Conservation (phyloP, 345 rosid genomes). For the Erucastrum elatum region DNA sequence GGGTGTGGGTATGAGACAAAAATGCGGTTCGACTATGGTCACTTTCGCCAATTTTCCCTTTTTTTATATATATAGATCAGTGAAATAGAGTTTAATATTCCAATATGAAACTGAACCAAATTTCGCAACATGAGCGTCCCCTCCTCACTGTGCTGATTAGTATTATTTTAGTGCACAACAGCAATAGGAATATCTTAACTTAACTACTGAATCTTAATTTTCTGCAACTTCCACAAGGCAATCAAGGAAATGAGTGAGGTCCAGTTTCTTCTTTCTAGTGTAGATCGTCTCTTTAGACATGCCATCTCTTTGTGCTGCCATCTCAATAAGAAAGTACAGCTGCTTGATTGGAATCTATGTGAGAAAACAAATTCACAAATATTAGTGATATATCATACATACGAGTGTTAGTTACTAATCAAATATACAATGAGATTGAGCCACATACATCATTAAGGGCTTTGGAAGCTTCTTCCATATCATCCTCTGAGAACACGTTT, state of each 20-base stretch:
- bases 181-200: background rate
- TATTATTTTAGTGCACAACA: background rate
- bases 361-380: background rate
- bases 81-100: too few relatives aligned
- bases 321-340: slow-evolving; percentile 83
- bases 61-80: too few relatives aligned
- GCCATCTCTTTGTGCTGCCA: slow-evolving; percentile 97
- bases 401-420: background rate
- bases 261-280: slow-evolving; percentile 69
- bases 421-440: background rate
- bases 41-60: too few relatives aligned
- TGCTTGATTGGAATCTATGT: slow-evolving; percentile 64
- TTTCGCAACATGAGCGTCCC: too few relatives aligned
- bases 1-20: too few relatives aligned
- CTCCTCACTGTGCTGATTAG: too few relatives aligned
- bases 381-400: background rate
- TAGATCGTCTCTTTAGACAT: slow-evolving; percentile 76
- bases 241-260: slow-evolving; percentile 68
- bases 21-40: too few relatives aligned
- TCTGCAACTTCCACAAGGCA: slow-evolving; percentile 68
- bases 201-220: background rate
- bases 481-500: slow-evolving; percentile 72
- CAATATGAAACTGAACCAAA: too few relatives aligned
- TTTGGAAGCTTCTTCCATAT: slow-evolving; percentile 68
- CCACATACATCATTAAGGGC: slow-evolving; percentile 71